Percentiles rank a stretch among this genome's conserved stretches.
Conservation (phyloP, 495 filamentous ascomycete species). For the Elasticomyces elasticus region DNA sequence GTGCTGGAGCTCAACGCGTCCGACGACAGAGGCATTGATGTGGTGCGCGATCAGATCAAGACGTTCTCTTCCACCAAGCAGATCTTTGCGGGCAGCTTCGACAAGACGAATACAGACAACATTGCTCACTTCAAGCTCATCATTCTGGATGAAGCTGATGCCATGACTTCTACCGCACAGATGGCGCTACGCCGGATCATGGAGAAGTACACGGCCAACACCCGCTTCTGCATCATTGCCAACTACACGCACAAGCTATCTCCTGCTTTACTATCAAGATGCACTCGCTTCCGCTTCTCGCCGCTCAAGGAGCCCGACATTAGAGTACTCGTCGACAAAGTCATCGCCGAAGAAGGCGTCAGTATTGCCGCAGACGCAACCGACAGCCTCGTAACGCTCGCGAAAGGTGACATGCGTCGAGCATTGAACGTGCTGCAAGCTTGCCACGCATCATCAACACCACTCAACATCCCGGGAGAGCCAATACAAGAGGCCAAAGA, state of each 20-base stretch:
- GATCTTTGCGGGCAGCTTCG: slow-evolving; percentile 42
- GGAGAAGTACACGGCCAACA: slow-evolving; percentile 99
- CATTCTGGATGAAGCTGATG: slow-evolving; percentile 94
- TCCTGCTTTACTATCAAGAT: slow-evolving; percentile 82
- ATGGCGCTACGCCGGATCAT: slow-evolving; percentile 96
- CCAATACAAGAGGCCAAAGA: slow-evolving; percentile 37
- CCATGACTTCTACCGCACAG: slow-evolving; percentile 93
- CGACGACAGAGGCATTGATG: slow-evolving; percentile 95
- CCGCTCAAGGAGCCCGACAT: slow-evolving; percentile 86
- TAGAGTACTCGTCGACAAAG: slow-evolving; percentile 69
- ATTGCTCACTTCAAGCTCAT: slow-evolving; percentile 86
- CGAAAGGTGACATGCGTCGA: slow-evolving; percentile 91
- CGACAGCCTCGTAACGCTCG: slow-evolving; percentile 71
- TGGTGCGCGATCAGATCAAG: slow-evolving; percentile 97
- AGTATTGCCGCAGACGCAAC: slow-evolving; percentile 70
- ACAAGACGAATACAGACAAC: slow-evolving; percentile 37
- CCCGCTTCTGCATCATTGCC: slow-evolving; percentile 94
- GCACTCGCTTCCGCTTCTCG: slow-evolving; percentile 91
- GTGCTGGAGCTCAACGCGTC: slow-evolving; percentile 95
- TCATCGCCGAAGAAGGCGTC: slow-evolving; percentile 79
- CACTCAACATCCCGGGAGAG: slow-evolving; percentile 38
- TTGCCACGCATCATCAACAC: slow-evolving; percentile 81
- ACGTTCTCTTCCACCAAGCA: slow-evolving; percentile 84
- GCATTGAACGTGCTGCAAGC: slow-evolving; percentile 94
- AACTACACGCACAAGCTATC: slow-evolving; percentile 99